Evolutionary conservation across 1,284 basidiomycete genomes (phyloP), one percentile per base, ranked within the genome.

Genomic region (Cystobasidium pallidum): DNA sequence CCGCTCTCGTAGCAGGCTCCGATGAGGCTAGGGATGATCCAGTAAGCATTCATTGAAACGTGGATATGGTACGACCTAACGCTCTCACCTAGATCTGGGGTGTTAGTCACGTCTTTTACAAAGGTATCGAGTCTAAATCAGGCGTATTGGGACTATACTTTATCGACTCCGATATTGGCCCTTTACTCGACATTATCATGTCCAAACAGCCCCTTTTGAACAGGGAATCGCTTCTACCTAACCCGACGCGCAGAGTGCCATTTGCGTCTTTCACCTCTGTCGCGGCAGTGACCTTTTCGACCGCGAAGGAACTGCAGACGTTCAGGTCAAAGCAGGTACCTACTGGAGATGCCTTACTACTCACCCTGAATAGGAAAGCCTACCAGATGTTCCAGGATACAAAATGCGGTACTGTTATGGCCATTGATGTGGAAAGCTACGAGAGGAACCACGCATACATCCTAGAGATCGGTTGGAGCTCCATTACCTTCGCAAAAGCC

Each of bases 401-500:
- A 45, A 51, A 36, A 28, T 32, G 34, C 41, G 68, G 68, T 11
- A 55, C 59, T 13, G 26, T 71, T 2, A 41, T 71, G 26, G 59
- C 68, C n/a, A 55, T 71, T 10, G 68, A 71, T 47, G 39, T 71
- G 3, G 68, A 71, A 52, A 71, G 68, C 43, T 71, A 49, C 26
- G 68, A 71, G 21, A 36, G 47, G 11, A 51, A 71, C 19, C 68
- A 71, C 41, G 28, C 59, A 13, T 45, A 41, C 11, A 54, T 71
- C 21, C 47, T 57, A 34, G 68, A 71, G 39, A 71, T 71, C 47
- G 68, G 68, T 15, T 71, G 61, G 59, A 34, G 32, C 26, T 54
- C 28, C 30, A 34, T 71, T 26, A 39, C 47, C 1, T 71, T 43
- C 15, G 13, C 43, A 3, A 54, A 52, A 52, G 21, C 28, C 11